Base-by-base conservation (phyloP, 2,329 filamentous ascomycete genomes). In the Chaetomium sp. region DNA sequence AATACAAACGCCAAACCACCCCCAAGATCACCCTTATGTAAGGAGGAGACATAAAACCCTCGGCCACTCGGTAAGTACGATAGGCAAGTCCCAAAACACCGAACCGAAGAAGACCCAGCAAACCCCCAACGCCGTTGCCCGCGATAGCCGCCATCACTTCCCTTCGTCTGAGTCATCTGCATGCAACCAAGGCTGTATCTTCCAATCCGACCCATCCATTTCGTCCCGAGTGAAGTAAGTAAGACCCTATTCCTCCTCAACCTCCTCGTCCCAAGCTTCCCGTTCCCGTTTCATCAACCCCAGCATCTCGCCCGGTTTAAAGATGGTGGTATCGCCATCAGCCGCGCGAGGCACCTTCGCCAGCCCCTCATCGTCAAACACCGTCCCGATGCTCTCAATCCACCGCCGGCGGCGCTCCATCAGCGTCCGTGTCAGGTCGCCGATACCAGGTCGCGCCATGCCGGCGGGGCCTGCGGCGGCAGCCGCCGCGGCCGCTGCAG, bases 321-420 rank as follows among this genome's bases (percentile, higher is more conserved):
- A 96, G 55, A 96, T 87, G 37, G 77, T 80, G 66, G 80, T 85
- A 51, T 73, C 76, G 1, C 83, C 81, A 56, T 94, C 86, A 1
- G 77, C 75, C 27, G 69, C 72, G 1, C 84, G 75, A 12, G 91
- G 90, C 43, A 96, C 86, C 54, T 79, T 82, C 59, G 81, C 82
- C 38, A 90, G 79, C 64, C 84, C 86, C 64, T 91, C 89, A 64
- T 88, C 88, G 59, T 91, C 86, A 65, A 99, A 95, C 0, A 97
- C 90, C 0, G 89, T 87, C 0, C 91, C 89, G 62, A 99, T 95
- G 41, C 84, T 91, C 61, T 90, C 87, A 61, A 90, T 91, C 92
- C 94, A 99, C 62, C 91, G 84, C 68, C 84, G 81, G 54, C 91
- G 82, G 57, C 92, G 81, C 70, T 96, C 91, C 91, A 99, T 96